phyloP scores from a whole-genome alignment of 106 monocot genomes.

The Xerophyta viscosa region DNA sequence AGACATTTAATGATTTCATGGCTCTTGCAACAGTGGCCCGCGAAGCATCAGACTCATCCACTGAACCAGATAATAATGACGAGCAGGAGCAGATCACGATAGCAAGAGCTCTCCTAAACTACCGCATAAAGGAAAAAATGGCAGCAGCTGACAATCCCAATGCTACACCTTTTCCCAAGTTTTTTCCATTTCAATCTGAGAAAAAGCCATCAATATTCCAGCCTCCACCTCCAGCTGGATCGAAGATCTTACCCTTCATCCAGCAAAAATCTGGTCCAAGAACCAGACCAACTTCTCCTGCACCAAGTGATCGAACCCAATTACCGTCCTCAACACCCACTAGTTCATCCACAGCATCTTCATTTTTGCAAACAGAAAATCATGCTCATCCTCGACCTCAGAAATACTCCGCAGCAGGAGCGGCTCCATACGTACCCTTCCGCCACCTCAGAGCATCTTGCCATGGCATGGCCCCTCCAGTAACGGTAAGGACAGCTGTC shows the following conservation, averaged over 20 bases:
- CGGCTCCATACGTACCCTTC: constrained; percentile 59
- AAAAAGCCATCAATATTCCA: constrained; percentile 25
- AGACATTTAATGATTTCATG: no score
- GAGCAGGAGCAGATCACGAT: constrained; percentile 93
- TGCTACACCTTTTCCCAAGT: constrained; percentile 59
- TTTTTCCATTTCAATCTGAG: constrained; percentile 46
- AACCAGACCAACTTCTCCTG: constrained; percentile 29
- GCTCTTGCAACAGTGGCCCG: neutral
- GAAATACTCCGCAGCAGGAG: constrained; percentile 62
- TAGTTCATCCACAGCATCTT: neutral
- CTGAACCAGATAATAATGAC: constrained; percentile 59
- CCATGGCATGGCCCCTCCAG: constrained; percentile 74
- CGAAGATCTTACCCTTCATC: constrained; percentile 79
- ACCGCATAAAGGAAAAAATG: constrained; percentile 83
- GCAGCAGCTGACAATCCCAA: constrained; percentile 56
- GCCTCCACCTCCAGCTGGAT: constrained; percentile 25
- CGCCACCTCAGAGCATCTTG: constrained; percentile 38
- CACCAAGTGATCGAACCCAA: constrained; percentile 10
- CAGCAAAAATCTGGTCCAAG: constrained; percentile 40
- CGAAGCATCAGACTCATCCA: constrained; percentile 48
- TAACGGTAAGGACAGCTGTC: constrained; percentile 80
- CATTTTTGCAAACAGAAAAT: constrained; percentile 11
- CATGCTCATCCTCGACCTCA: constrained; percentile 11
- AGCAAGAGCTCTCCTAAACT: constrained; percentile 78
- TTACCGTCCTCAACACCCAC: no score